A percentile compares a stretch with the other conserved stretches of the same genome.
Evolutionary conservation across 2,329 filamentous ascomycete species (phyloP).

Genomic region (Fusarium pseudonygamai): DNA sequence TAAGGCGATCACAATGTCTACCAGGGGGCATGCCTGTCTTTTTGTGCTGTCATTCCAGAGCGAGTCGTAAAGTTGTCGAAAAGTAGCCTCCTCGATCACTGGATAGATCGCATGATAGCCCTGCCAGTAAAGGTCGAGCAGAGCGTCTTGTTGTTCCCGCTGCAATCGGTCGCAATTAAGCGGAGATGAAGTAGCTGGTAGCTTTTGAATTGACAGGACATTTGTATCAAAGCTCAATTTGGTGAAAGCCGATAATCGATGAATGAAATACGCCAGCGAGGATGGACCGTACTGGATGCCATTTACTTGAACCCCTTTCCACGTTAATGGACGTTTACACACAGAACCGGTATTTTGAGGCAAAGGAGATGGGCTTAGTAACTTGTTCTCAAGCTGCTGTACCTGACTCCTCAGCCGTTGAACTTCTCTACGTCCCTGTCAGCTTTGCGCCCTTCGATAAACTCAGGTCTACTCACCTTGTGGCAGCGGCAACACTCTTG

Average conservation of each 20-base stretch:
- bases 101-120: slow-evolving; percentile 54
- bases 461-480: slow-evolving; percentile 19
- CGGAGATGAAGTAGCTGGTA: background rate
- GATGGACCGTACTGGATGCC: slow-evolving; percentile 36
- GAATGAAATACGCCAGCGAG: slow-evolving; percentile 35
- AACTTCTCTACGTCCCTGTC: slow-evolving; percentile 32
- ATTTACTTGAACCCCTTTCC: slow-evolving; percentile 12
- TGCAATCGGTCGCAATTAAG: slow-evolving; percentile 40
- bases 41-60: slow-evolving; percentile 28
- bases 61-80: slow-evolving; percentile 38
- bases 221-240: slow-evolving; percentile 2
- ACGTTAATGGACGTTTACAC: background rate
- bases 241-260: slow-evolving; percentile 34
- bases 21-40: slow-evolving; percentile 58
- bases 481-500: slow-evolving; percentile 40
- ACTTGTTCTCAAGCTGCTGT: slow-evolving; percentile 33
- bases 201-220: background rate
- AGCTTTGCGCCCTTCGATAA: background rate
- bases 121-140: slow-evolving; percentile 59
- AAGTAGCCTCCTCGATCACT: slow-evolving; percentile 44
- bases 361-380: background rate
- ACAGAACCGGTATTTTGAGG: background rate
- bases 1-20: slow-evolving; percentile 62
- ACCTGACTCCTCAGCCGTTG: slow-evolving; percentile 35
- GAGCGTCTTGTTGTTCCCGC: slow-evolving; percentile 56